Conservation (phyloP, 2,329 filamentous ascomycete genomes). For the Pseudocercospora fijiensis region DNA sequence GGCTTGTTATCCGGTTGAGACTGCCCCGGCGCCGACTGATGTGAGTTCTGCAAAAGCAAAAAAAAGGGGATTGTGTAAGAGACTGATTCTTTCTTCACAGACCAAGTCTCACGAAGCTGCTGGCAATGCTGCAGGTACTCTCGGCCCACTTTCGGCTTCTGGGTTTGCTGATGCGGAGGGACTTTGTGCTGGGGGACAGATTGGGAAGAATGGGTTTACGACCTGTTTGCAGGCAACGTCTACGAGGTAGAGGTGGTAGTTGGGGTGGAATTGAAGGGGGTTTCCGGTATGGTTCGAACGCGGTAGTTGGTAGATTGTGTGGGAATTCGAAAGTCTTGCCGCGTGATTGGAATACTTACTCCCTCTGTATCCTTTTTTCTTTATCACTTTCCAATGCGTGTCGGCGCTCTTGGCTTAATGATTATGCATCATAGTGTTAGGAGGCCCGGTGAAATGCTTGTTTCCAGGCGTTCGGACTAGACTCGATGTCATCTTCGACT, state of each 20-base stretch:
- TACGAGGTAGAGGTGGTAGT: slow-evolving; percentile 5
- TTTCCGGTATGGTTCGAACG: too few species aligned
- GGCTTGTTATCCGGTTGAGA: slow-evolving; percentile 18
- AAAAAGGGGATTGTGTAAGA: too few species aligned
- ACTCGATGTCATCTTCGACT: slow-evolving; percentile 41
- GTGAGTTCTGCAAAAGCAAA: slow-evolving; percentile 13
- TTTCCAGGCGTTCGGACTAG: slow-evolving; percentile 47
- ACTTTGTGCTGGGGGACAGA: slow-evolving; percentile 17
- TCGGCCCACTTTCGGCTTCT: slow-evolving; percentile 15
- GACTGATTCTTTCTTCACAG: slow-evolving; percentile 2
- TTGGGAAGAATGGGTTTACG: slow-evolving; percentile 19
- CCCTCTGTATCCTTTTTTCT: too few species aligned
- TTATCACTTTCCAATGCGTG: slow-evolving; percentile 38
- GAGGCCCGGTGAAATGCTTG: slow-evolving; percentile 46
- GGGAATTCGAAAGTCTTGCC: too few species aligned
- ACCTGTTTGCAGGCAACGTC: slow-evolving; percentile 19
- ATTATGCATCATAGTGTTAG: slow-evolving; percentile 28
- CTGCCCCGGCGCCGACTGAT: slow-evolving; percentile 17
- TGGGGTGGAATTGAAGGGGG: too few species aligned
- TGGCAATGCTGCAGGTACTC: slow-evolving; percentile 19
- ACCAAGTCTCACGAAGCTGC: background rate
- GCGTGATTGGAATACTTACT: too few species aligned
- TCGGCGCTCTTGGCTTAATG: too few species aligned
- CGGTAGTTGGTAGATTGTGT: too few species aligned
- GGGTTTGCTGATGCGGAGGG: slow-evolving; percentile 18